Evolutionary conservation across 345 rosid species (phyloP).

Genomic region (Dimocarpus longan): DNA sequence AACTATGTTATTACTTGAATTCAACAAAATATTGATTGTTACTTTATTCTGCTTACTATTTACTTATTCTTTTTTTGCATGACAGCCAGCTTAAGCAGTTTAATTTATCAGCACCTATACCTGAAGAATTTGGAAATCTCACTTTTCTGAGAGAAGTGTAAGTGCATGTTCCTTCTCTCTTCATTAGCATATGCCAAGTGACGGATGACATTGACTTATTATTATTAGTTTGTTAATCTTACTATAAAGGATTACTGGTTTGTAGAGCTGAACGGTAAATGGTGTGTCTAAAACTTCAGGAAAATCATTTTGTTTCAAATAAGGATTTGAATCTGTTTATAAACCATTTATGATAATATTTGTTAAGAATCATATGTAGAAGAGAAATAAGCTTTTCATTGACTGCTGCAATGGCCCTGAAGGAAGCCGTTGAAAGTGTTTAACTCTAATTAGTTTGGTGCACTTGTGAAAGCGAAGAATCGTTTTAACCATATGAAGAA

Average conservation of each 20-base stretch:
- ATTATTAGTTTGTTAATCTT: neutral
- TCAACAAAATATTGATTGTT: neutral
- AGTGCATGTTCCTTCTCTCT: conserved; percentile 19
- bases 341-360: neutral
- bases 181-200: neutral
- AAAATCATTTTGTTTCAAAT: too few relatives aligned
- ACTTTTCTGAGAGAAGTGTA: conserved; percentile 57
- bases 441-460: neutral
- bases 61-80: conserved; percentile 2
- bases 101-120: conserved; percentile 62
- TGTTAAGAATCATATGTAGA: neutral
- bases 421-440: neutral
- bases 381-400: neutral
- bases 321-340: neutral
- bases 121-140: conserved; percentile 69
- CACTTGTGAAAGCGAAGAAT: neutral
- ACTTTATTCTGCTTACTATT: neutral
- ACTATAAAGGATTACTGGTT: neutral
- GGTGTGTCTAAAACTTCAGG: neutral
- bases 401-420: neutral
- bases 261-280: neutral
- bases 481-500: neutral
- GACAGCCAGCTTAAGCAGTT: conserved; percentile 56
- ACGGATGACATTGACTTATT: neutral
- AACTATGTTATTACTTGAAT: neutral